Evolutionary conservation across 805 yeast genomes (phyloP), one percentile per base, ranked within the genome.

Genomic region (Sugiyamaella lignohabitans): DNA sequence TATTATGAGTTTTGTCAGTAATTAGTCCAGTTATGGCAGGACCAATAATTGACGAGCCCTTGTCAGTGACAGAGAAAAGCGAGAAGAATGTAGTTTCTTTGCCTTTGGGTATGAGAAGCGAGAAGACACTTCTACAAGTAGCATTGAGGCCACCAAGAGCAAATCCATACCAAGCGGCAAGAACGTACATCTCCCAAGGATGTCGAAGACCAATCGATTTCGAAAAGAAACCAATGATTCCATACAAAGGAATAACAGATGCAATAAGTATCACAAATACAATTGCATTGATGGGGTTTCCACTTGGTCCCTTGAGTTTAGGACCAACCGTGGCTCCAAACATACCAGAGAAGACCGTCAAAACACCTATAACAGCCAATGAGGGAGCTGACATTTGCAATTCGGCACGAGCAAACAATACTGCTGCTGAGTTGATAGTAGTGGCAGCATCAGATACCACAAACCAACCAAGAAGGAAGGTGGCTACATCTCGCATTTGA

Each of bases 401-500:
- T 51, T 84, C 83, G 0, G 85, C 76, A 44, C 80, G 79, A 2
- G 93, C 86, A 65, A 84, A 84, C 34, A 84, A 60, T 24, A 85
- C 78, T 0, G 93, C 91, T 0, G 93, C 81, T 0, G 88, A 80
- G 60, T 84, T 84, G 47, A 84, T 84, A 0, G 93, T 85, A 1
- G 89, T 82, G 8, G 82, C 66, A 0, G 87, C 80, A 58, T 85
- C 94, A 18, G 86, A 78, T 2, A 84, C 69, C 38, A 85, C 72
- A 54, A 84, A 84, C 94, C 94, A 84, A 1, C 86, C 88, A 0
- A 76, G 41, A 6, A 84, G 64, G 53, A 81, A 84, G 10, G 76
- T 72, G n/a, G 76, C 68, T 17, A 85, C 84, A 55, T 84, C 91
- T 52, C 70, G 72, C 56, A 84, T 64, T 42, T 75, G 64, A 1